Evolutionary conservation across 208 protist species (phyloP), one percentile per base, ranked within the genome.

Genomic region (Porcisia hertigi): DNA sequence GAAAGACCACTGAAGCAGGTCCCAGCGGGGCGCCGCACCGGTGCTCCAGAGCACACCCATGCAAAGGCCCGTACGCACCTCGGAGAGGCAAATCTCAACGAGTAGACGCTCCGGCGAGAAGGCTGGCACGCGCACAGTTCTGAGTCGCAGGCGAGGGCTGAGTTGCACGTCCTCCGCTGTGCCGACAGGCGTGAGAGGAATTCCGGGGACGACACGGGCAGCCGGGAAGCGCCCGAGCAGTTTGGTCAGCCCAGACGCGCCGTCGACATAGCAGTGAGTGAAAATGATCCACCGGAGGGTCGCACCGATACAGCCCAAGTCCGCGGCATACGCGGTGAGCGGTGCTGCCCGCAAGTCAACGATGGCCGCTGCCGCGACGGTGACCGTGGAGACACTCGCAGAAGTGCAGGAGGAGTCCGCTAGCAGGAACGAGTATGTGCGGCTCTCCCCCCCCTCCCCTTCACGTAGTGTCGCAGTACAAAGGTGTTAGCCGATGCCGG

Each of bases 11-110:
- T 65, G 70, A 55, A 79, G 60, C 14, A 79, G 78, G 25, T 96
- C 92, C 54, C 84, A 65, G 59, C 92, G 85, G 4, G 92, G 89
- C 3, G 81, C 69, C 11, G 87, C 81, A 71, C 94, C 92, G 6
- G 84, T 86, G 69, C 83, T 76, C 75, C 88, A 84, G 25, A 84
- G 86, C 18, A 87, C 85, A 9, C 92, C 92, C 2, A 82, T 86
- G 71, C 90, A 92, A 23, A 96, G 66, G 16, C 86, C 89, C 6
- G 87, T 70, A 30, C 90, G 78, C 16, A 57, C 49, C 6, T 73
- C 76, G 12, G 75, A 55, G 8, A 88, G 39, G 47, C 73, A 81
- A 54, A 96, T 70, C 79, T 47, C 18, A 49, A 81, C 65, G 2
- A 75, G 79, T n/a, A n/a, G n/a, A n/a, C n/a, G n/a, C n/a, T n/a